Evolutionary conservation across 208 protist species (phyloP).

Genomic region (Trypanosoma caninum): DNA sequence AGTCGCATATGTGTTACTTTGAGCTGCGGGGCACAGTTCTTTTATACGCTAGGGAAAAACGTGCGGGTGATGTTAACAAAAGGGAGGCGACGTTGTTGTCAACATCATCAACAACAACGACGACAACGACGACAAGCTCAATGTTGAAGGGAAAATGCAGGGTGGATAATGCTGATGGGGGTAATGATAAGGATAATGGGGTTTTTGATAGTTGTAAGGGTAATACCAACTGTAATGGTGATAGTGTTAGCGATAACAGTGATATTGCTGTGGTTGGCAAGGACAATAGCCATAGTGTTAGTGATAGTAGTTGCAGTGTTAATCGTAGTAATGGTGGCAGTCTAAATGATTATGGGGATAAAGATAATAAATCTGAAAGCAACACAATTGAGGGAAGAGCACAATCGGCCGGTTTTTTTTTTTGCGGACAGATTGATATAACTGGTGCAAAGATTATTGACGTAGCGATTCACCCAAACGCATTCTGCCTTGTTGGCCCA

Average conservation of each 20-base stretch:
- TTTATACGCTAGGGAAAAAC: conserved; percentile 10
- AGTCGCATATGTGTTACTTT: conserved; percentile 14
- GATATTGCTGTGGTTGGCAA: too few relatives aligned
- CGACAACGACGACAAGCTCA: not conserved
- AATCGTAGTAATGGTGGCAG: not conserved
- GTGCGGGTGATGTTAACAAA: not conserved
- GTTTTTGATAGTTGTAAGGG: too few relatives aligned
- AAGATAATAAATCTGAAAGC: conserved; percentile 17
- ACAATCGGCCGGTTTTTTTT: not conserved
- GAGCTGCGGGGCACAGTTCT: conserved; percentile 21
- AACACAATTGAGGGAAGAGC: not conserved
- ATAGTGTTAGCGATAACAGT: too few relatives aligned
- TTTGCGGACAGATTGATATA: conserved; percentile 18
- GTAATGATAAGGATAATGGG: too few relatives aligned
- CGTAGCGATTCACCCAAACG: conserved; percentile 29
- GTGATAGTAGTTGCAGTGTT: conserved; percentile 4
- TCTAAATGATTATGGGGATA: not conserved
- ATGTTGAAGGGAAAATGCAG: too few relatives aligned
- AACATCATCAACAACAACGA: not conserved
- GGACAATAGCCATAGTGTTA: not conserved
- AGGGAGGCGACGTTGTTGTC: too few relatives aligned
- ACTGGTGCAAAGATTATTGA: conserved; percentile 31
- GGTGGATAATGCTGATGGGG: too few relatives aligned
- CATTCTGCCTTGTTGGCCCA: conserved; percentile 31
- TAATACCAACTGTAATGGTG: too few relatives aligned